A percentile compares a stretch with the other conserved stretches of the same genome.
phyloP scores from a whole-genome alignment of 1,284 basidiomycete genomes.

The Boletus mariae region DNA sequence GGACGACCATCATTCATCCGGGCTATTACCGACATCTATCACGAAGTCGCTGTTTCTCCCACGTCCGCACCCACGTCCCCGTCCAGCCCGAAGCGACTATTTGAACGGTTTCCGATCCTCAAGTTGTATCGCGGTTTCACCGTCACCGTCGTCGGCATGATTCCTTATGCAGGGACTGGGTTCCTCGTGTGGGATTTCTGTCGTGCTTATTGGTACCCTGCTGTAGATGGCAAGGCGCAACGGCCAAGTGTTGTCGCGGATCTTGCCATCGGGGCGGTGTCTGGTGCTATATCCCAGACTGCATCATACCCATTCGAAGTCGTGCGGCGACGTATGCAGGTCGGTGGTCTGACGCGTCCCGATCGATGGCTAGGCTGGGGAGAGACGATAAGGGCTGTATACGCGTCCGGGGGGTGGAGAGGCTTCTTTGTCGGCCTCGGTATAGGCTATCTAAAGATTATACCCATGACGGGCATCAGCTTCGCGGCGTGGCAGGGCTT shows the following conservation, averaged over 20 bases:
- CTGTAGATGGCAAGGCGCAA: constrained; percentile 35
- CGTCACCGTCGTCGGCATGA: constrained; percentile 87
- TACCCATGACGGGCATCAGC: constrained; percentile 92
- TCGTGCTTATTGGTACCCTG: constrained; percentile 60
- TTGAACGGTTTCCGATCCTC: constrained; percentile 64
- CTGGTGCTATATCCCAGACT: constrained; percentile 87
- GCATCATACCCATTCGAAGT: constrained; percentile 97
- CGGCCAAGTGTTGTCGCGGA: constrained; percentile 51
- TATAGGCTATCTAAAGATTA: constrained; percentile 94
- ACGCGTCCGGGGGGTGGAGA: constrained; percentile 67
- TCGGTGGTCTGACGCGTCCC: constrained; percentile 80
- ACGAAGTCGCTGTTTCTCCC: constrained; percentile 50
- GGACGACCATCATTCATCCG: constrained; percentile 58
- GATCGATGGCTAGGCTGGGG: constrained; percentile 78
- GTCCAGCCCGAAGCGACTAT: constrained; percentile 31
- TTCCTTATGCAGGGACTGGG: constrained; percentile 95
- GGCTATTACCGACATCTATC: constrained; percentile 67
- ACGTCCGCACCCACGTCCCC: constrained; percentile 25
- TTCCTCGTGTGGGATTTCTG: constrained; percentile 92
- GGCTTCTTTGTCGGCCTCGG: constrained; percentile 94
- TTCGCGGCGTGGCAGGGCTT: constrained; percentile 75
- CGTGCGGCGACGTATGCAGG: constrained; percentile 91
- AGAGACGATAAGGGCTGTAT: constrained; percentile 75
- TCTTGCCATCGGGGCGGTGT: constrained; percentile 84
- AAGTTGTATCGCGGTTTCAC: constrained; percentile 97